phyloP scores from a whole-genome alignment of 1,284 basidiomycete species.

The Ceratobasidium sp. region DNA sequence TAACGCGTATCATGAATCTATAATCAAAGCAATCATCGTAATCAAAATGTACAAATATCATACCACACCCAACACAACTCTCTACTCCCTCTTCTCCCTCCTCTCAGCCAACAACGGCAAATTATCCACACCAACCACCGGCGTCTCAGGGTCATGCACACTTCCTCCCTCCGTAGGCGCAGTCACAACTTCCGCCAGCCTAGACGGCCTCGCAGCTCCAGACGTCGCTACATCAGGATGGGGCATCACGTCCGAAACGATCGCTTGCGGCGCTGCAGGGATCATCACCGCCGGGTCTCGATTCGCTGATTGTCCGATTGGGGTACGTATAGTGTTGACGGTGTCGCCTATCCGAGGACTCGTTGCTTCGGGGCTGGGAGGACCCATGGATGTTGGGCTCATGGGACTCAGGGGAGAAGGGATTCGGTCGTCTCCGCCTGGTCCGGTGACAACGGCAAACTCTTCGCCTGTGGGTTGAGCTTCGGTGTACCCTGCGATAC shows the following conservation, averaged over 20 bases:
- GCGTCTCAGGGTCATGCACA: slow-evolving; percentile 23
- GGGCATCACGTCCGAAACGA: slow-evolving; percentile 28
- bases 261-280: slow-evolving; percentile 39
- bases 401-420: not conserved
- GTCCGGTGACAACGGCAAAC: slow-evolving; percentile 33
- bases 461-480: slow-evolving; percentile 42
- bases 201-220: not conserved
- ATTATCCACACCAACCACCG: slow-evolving; percentile 27
- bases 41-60: slow-evolving; percentile 42
- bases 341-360: slow-evolving; percentile 4
- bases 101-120: slow-evolving; percentile 36
- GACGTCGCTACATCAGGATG: slow-evolving; percentile 31
- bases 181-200: not conserved
- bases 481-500: slow-evolving; percentile 37
- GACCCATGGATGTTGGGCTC: not conserved
- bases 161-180: not conserved
- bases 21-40: not conserved
- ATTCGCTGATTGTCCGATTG: slow-evolving; percentile 37
- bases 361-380: not conserved
- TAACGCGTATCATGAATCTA: slow-evolving; percentile 1
- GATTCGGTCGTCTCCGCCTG: not conserved
- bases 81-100: slow-evolving; percentile 15
- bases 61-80: not conserved
- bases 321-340: not conserved
- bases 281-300: slow-evolving; percentile 36